Evolutionary conservation across 2,329 filamentous ascomycete species (phyloP), one percentile per base, ranked within the genome.

Genomic region (Colletotrichum tofieldiae): DNA sequence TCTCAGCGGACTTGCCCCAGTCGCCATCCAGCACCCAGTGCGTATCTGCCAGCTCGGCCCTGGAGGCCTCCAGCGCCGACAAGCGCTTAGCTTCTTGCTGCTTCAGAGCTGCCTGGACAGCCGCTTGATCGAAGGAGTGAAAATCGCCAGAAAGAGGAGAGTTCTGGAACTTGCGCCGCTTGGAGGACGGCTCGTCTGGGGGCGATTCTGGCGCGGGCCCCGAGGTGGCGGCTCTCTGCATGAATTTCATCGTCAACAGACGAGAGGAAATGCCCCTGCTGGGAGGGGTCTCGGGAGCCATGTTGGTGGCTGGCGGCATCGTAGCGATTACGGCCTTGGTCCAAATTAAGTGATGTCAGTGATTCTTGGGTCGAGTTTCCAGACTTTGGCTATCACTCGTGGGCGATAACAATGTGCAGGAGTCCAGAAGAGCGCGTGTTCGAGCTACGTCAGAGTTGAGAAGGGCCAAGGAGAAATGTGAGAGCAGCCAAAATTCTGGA

Each of bases 171-270:
- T 92, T 93, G 75, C 90, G 88, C 75, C 91, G 91, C 81, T 95
- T 95, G 18, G 88, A 83, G 71, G 81, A 87, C 78, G 80, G 89
- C 23, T 87, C 84, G 26, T 89, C 86, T 65, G 77, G 77, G 71
- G 86, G 81, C 4, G 85, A 84, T 23, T 84, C 80, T 62, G 82
- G 78, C 72, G 78, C 83, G 43, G 85, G 84, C 61, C 84, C 85
- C 32, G 92, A 89, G 61, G 92, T 91, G 61, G 91, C 93, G 74
- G 93, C 93, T 78, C 95, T 90, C 86, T 97, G 95, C 95, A 98
- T 98, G 81, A 98, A 98, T 86, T 97, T 97, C 95, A 98, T 98
- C 47, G 93, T 95, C 79, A 97, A 87, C 59, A 98, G 91, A 76
- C 95, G 92, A 71, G 93, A 95, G 74, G 95, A 98, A 91, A 97